Conservation (phyloP, 768 basidiomycete genomes). For the Vararia minispora region DNA sequence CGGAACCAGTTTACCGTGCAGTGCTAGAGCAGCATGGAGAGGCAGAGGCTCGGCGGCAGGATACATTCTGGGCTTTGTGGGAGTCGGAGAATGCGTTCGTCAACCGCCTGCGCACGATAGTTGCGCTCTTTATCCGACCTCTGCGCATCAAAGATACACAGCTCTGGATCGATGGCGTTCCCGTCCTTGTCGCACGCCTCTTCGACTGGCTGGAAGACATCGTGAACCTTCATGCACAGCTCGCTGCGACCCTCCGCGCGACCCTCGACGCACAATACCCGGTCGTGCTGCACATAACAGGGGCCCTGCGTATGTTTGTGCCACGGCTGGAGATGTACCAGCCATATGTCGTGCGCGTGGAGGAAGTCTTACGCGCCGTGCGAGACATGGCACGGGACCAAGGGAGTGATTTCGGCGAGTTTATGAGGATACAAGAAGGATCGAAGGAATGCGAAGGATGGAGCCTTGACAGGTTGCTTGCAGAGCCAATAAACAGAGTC, state of each 20-base stretch:
- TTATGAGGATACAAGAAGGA: conserved; percentile 57
- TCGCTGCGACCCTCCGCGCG: conserved; percentile 38
- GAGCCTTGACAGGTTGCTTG: conserved; percentile 54
- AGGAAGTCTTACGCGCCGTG: conserved; percentile 43
- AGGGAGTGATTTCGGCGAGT: conserved; percentile 76
- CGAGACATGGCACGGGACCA: conserved; percentile 35
- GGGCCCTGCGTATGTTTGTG: conserved; percentile 48
- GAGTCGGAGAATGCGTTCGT: conserved; percentile 64
- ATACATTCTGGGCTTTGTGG: conserved; percentile 55
- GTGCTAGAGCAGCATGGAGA: conserved; percentile 31
- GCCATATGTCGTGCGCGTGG: conserved; percentile 71
- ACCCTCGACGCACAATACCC: conserved; percentile 30
- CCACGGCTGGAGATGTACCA: conserved; percentile 72
- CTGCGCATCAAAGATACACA: conserved; percentile 61
- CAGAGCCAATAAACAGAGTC: conserved; percentile 67
- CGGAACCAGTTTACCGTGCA: conserved; percentile 22
- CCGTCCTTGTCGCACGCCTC: conserved; percentile 52
- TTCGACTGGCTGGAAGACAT: conserved; percentile 91
- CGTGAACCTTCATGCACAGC: conserved; percentile 57
- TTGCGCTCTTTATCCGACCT: conserved; percentile 67
- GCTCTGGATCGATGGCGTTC: conserved; percentile 75
- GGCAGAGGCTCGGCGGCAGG: conserved; percentile 50
- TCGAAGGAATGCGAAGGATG: conserved; percentile 45
- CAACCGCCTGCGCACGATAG: conserved; percentile 48
- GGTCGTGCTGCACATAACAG: conserved; percentile 43